Evolutionary conservation across 2,329 filamentous ascomycete species (phyloP).

Genomic region (Geoglossum cookeanum): DNA sequence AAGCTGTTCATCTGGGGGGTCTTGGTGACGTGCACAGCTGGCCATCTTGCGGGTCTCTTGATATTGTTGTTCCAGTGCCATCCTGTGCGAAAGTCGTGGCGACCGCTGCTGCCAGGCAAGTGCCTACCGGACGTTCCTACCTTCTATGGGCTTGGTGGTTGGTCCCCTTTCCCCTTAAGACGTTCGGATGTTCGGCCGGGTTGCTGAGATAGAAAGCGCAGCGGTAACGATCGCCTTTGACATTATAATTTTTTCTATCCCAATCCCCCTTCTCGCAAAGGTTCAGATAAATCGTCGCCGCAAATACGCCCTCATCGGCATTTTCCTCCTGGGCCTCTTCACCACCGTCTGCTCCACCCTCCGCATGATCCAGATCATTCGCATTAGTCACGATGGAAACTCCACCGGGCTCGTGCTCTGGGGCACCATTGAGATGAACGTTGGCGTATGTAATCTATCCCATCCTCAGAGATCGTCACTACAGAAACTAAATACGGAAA

Average conservation of each 20-base stretch:
- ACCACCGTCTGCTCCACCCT: constrained; percentile 36
- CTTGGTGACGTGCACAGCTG: constrained; percentile 25
- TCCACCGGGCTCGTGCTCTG: constrained; percentile 37
- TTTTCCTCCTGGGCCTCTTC: constrained; percentile 35
- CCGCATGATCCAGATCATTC: constrained; percentile 31
- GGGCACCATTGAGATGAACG: constrained; percentile 38
- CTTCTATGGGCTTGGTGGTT: constrained; percentile 30
- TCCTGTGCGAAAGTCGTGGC: constrained; percentile 31
- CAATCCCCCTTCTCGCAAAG: constrained; percentile 29
- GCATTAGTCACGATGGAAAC: constrained; percentile 31
- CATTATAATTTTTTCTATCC: constrained; percentile 29
- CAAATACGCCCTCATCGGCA: constrained; percentile 30
- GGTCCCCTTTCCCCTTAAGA: neutral
- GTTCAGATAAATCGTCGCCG: constrained; percentile 30
- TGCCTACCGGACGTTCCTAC: constrained; percentile 29
- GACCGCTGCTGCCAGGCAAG: constrained; percentile 20
- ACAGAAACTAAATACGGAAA: neutral
- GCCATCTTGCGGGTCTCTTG: constrained; percentile 30
- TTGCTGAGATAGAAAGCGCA: neutral
- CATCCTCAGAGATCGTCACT: neutral
- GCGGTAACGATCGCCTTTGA: constrained; percentile 32
- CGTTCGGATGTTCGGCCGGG: neutral
- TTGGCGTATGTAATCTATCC: constrained; percentile 26
- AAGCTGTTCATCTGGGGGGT: constrained; percentile 26
- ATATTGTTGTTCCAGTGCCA: constrained; percentile 31